Evolutionary conservation across 2,329 filamentous ascomycete genomes (phyloP), one percentile per base, ranked within the genome.

Genomic region (Ramularia collo-cygni): DNA sequence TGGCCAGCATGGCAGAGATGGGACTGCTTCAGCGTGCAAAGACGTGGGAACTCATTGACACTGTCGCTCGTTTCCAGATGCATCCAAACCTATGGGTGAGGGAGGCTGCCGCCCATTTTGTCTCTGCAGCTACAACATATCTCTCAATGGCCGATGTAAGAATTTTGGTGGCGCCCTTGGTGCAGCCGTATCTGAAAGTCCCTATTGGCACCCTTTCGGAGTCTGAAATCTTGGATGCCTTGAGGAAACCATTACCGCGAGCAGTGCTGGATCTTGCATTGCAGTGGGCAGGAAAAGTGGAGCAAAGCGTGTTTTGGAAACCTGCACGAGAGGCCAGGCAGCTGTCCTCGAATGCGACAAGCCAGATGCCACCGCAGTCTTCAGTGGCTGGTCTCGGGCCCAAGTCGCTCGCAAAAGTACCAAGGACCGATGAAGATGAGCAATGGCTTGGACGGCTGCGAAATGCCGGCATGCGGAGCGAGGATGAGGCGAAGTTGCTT

Each of bases 71-170:
- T 3, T 95, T 96, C 55, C 81, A 89, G 9, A 81, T 95, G 70
- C 92, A 98, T 59, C 92, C 92, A 0, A 96, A 95, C 53, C 70
- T 86, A 7, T 98, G 92, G 90, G 89, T 98, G 38, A 79, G 90
- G 27, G 90, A 96, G 64, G 85, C 90, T 8, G 82, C 90, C 2
- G 77, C 84, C 6, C 81, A 90, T 48, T 94, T 95, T 52, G 69
- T 96, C 27, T 79, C 86, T 3, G 79, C 83, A 40, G 78, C 85
- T 1, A 81, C 85, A 1, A 81, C 72, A 42, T 88, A 83, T 54
- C 63, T 96, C 12, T 85, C 85, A 0, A 68, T 76, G 15, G 87
- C 90, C 3, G 90, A 96, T 60, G 76, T 82, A 28, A 79, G 85
- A 54, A 95, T 89, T 48, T 84, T 95, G 44, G 69, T 95, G 21